Evolutionary conservation across 495 filamentous ascomycete species (phyloP).

Genomic region (Penicillium longicatenatum): DNA sequence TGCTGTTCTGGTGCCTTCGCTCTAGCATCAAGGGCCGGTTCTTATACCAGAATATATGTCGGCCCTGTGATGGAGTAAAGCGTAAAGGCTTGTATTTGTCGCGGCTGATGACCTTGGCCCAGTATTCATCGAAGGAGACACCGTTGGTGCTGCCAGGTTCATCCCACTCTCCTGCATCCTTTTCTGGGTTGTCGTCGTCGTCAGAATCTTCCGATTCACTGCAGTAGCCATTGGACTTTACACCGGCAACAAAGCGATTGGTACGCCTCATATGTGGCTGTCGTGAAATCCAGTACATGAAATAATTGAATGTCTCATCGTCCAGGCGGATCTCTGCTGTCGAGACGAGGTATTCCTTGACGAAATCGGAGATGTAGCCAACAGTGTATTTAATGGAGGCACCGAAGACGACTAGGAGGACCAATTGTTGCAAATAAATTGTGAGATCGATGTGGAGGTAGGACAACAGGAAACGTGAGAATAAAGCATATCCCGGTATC

Average conservation of each 20-base stretch:
- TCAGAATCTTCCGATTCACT: slow-evolving; percentile 44
- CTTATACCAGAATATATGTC: slow-evolving; percentile 67
- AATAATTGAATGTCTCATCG: slow-evolving; percentile 68
- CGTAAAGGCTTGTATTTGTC: slow-evolving; percentile 61
- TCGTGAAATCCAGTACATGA: slow-evolving; percentile 69
- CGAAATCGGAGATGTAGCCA: slow-evolving; percentile 38
- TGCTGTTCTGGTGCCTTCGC: slow-evolving; percentile 40
- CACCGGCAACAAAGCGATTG: slow-evolving; percentile 63
- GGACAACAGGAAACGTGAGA: slow-evolving; percentile 59
- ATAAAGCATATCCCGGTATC: slow-evolving; percentile 71
- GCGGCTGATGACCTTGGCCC: slow-evolving; percentile 44
- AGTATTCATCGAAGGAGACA: slow-evolving; percentile 44
- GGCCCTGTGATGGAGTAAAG: slow-evolving; percentile 66
- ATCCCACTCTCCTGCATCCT: slow-evolving; percentile 27
- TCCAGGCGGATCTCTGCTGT: slow-evolving; percentile 65
- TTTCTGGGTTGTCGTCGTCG: slow-evolving; percentile 43
- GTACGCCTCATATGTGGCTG: slow-evolving; percentile 59
- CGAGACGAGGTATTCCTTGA: slow-evolving; percentile 43
- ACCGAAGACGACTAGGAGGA: slow-evolving; percentile 51
- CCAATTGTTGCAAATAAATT: slow-evolving; percentile 64
- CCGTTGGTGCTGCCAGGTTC: background rate
- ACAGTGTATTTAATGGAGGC: slow-evolving; percentile 54
- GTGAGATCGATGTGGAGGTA: slow-evolving; percentile 71
- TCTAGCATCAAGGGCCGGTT: slow-evolving; percentile 57
- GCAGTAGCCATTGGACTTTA: slow-evolving; percentile 53